These are phyloP conservation scores for Trypanosoma lewisi DNA, from an alignment of 208 protist genomes.

Conservation along the genomic window DNA sequence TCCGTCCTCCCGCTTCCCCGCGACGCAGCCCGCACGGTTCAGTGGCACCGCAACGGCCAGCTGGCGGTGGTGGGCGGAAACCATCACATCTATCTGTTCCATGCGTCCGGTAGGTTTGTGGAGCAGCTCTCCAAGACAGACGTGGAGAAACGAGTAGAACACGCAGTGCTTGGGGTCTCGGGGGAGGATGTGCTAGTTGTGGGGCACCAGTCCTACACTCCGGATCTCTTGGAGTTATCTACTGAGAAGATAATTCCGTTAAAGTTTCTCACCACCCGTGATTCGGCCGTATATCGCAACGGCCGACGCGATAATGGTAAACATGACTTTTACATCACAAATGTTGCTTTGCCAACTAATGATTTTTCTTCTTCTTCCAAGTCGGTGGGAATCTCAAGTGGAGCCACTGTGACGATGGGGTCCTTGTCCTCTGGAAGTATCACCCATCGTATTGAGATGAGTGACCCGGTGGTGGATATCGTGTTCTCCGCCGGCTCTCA, in stretches of 20 bases:
- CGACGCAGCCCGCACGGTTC: conserved; percentile 61
- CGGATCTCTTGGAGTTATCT: conserved; percentile 51
- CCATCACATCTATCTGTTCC: conserved; percentile 79
- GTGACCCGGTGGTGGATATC: conserved; percentile 48
- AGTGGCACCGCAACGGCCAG: conserved; percentile 86
- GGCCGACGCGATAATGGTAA: conserved; percentile 59
- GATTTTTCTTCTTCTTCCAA: neutral
- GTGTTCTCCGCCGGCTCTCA: conserved; percentile 43
- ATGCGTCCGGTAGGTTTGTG: conserved; percentile 77
- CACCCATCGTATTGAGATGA: conserved; percentile 43
- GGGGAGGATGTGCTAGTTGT: conserved; percentile 76
- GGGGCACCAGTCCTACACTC: conserved; percentile 55
- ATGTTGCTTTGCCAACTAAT: conserved; percentile 28
- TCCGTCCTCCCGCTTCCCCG: conserved; percentile 69
- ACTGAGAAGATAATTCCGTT: conserved; percentile 66
- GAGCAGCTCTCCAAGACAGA: conserved; percentile 76
- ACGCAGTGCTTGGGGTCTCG: conserved; percentile 52
- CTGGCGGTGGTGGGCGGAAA: conserved; percentile 74
- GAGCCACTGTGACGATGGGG: conserved; percentile 58
- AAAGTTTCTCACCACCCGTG: conserved; percentile 65
- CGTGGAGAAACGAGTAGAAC: conserved; percentile 39
- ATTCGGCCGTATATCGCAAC: conserved; percentile 62
- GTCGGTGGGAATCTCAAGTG: conserved; percentile 49
- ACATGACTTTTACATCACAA: conserved; percentile 57
- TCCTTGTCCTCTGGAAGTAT: conserved; percentile 71